Percentiles rank a stretch among this genome's conserved stretches.
Evolutionary conservation across 2,329 filamentous ascomycete genomes (phyloP).

Genomic region (Aspergillus spinulosporus): DNA sequence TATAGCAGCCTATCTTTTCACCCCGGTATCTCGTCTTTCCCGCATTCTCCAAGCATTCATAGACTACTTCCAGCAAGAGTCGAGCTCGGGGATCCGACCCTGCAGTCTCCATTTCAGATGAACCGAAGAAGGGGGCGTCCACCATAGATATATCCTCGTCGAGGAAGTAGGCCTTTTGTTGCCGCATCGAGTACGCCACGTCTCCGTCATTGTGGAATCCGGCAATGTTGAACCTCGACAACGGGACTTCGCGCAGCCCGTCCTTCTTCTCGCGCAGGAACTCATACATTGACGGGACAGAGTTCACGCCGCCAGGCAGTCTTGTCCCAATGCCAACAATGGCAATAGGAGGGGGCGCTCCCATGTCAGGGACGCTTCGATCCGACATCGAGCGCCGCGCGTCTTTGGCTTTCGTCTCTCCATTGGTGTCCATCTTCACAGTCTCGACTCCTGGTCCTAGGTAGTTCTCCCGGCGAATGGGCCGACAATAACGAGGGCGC

Average conservation of each 20-base stretch:
- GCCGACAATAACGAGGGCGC: not conserved
- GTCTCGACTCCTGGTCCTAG: too few relatives aligned
- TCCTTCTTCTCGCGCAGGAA: constrained; percentile 21
- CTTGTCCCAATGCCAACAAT: constrained; percentile 22
- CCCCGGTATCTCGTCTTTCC: constrained; percentile 30
- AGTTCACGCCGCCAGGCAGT: constrained; percentile 18
- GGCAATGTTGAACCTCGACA: constrained; percentile 26
- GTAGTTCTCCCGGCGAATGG: not conserved
- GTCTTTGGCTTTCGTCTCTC: not conserved
- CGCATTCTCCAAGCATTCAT: constrained; percentile 32
- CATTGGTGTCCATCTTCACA: not conserved
- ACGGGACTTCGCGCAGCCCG: constrained; percentile 20
- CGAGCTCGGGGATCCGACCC: constrained; percentile 34
- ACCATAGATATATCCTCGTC: constrained; percentile 24
- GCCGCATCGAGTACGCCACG: constrained; percentile 6
- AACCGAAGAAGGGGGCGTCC: constrained; percentile 29
- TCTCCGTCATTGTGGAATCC: constrained; percentile 19
- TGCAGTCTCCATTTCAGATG: constrained; percentile 21
- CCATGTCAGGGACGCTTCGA: not conserved
- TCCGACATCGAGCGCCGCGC: not conserved
- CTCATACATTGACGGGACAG: not conserved
- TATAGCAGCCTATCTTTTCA: constrained; percentile 27
- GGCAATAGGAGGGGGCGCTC: constrained; percentile 5
- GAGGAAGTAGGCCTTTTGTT: constrained; percentile 26
- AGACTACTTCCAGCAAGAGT: constrained; percentile 30